phyloP scores from a whole-genome alignment of 2,329 filamentous ascomycete species.

The Ceratocystis lukuohia region DNA sequence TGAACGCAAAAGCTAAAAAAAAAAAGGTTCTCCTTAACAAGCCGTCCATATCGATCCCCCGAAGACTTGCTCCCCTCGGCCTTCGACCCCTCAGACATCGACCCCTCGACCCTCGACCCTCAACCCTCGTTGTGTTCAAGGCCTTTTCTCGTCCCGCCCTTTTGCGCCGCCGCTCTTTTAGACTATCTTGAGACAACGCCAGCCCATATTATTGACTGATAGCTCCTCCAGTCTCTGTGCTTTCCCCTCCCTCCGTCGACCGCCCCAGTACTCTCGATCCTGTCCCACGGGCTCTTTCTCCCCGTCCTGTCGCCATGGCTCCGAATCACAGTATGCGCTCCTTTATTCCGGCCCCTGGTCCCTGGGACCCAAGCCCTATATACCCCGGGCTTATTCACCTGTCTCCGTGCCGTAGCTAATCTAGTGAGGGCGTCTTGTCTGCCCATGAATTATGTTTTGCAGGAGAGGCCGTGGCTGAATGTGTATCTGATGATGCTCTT shows the following conservation, averaged over 20 bases:
- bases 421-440: slow-evolving; percentile 1
- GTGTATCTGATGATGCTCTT: slow-evolving; percentile 80
- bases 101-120: too few relatives aligned
- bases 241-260: background rate
- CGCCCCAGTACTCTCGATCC: background rate
- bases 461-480: slow-evolving; percentile 48
- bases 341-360: background rate
- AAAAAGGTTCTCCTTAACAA: too few relatives aligned
- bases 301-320: slow-evolving; percentile 13
- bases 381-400: background rate
- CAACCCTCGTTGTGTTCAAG: too few relatives aligned
- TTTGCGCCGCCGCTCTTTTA: too few relatives aligned
- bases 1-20: background rate
- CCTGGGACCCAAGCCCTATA: background rate
- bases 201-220: background rate
- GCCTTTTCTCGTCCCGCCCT: too few relatives aligned
- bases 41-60: background rate
- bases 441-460: slow-evolving; percentile 8
- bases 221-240: background rate
- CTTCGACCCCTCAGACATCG: background rate
- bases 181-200: too few relatives aligned
- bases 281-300: background rate
- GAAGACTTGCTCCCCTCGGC: background rate
- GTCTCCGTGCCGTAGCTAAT: background rate
- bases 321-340: slow-evolving; percentile 19